Percentiles rank a stretch among this genome's conserved stretches.
These are phyloP conservation scores for Syzygium oleosum DNA, from an alignment of 345 rosid species.

Conservation along the genomic window DNA sequence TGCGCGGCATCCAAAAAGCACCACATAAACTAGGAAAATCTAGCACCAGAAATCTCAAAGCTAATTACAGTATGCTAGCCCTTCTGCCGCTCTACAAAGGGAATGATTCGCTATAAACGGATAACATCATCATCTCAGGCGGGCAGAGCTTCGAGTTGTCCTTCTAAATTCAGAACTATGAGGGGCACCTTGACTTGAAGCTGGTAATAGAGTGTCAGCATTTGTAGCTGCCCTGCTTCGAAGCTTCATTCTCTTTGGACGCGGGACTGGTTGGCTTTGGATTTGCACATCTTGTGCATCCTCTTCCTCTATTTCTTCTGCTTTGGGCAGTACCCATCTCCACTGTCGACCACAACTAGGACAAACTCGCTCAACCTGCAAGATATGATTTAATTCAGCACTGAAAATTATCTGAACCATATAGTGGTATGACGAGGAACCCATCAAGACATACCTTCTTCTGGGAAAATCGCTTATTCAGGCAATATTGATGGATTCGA, in stretches of 20 bases:
- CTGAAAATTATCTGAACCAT: neutral
- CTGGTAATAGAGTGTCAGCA: constrained; percentile 7
- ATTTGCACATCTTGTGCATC: constrained; percentile 4
- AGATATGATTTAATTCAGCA: neutral
- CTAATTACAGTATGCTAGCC: neutral
- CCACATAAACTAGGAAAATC: neutral
- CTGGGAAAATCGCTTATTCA: constrained; percentile 38
- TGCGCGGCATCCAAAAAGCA: neutral
- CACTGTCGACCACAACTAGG: constrained; percentile 59
- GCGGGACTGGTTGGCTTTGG: constrained; percentile 22
- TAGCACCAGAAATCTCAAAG: neutral
- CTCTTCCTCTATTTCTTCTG: constrained; percentile 40
- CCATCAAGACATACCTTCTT: constrained; percentile 30
- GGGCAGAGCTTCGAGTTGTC: constrained; percentile 42
- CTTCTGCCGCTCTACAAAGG: neutral
- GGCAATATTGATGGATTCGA: constrained; percentile 81
- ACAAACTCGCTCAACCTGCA: constrained; percentile 50
- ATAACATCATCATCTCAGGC: constrained; percentile 8
- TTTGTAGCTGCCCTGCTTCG: constrained; percentile 9
- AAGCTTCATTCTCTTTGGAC: constrained; percentile 33
- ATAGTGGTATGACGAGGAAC: neutral
- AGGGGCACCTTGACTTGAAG: constrained; percentile 32
- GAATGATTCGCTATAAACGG: neutral
- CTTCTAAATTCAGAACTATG: constrained; percentile 28
- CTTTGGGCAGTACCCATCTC: constrained; percentile 27